Evolutionary conservation across 108 stramenopile species (phyloP), one percentile per base, ranked within the genome.

Genomic region (Fragilaria crotonensis): DNA sequence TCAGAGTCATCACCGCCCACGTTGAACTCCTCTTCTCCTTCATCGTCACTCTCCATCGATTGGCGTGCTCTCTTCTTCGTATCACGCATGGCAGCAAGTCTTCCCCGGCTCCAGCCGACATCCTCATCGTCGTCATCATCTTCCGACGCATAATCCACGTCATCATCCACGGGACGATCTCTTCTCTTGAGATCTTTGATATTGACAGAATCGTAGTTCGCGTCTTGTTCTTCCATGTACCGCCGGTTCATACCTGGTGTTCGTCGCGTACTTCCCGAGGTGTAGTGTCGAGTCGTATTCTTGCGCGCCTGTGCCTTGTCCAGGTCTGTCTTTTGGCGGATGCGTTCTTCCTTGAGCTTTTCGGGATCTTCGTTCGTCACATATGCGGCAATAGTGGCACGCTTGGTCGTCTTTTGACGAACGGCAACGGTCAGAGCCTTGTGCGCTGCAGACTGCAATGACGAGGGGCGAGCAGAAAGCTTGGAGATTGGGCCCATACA

Each of bases 281-380:
- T 14, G 17, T 45, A 30, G 51, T 52, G 5, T 55, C 54, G 20
- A 14, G 36, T 11, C 14, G 36, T 11, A 25, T 20, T 52, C 30
- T 67, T 65, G 7, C 84, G 80, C 44, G 77, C 68, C 2, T 58
- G 49, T 4, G 46, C 69, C 70, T 83, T 88, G 26, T 72, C 78
- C 59, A 80, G 53, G 55, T 93, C 88, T n/a, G 72, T 70, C 64
- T 85, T 85, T 46, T 70, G 60, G 50, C 69, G 72, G 51, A 87
- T 87, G 22, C 84, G 72, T 1, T 80, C 81, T 47, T 48, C 52
- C 66, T 89, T 89, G 33, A 72, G 69, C 51, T 78, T 80, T 76
- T 93, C 91, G 31, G 91, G 91, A 77, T 93, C 91, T 33, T 79
- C 71, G 45, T 78, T 65, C n/a, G 87, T 89, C 45, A 85, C 78